phyloP scores from a whole-genome alignment of 768 basidiomycete genomes.

The Leccinum uliginosum region DNA sequence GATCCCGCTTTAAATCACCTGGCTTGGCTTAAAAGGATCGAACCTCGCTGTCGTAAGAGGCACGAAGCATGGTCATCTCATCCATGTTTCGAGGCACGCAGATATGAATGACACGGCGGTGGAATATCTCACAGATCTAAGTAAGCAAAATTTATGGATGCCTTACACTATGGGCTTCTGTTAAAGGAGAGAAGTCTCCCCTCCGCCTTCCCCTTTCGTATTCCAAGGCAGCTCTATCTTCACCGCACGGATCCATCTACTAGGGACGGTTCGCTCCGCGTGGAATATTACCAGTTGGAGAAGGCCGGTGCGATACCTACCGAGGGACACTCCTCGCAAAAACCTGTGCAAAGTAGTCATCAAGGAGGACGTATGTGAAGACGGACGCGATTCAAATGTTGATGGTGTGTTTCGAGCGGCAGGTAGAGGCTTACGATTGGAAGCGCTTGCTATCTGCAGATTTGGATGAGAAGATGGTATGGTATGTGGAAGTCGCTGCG shows the following conservation, averaged over 20 bases:
- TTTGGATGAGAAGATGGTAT: no score
- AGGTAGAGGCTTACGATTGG: constrained; percentile 34
- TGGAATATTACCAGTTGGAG: constrained; percentile 64
- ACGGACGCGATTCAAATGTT: constrained; percentile 86
- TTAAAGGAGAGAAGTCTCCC: constrained; percentile 56
- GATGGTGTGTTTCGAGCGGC: constrained; percentile 94
- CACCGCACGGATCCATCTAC: constrained; percentile 69
- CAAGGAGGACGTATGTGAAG: constrained; percentile 82
- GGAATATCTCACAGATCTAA: constrained; percentile 92
- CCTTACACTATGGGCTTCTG: constrained; percentile 83
- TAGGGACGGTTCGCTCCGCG: constrained; percentile 58
- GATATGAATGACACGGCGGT: constrained; percentile 59
- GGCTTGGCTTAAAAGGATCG: constrained; percentile 74
- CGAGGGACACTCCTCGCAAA: constrained; percentile 68
- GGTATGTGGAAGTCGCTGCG: no score
- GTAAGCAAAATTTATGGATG: constrained; percentile 73
- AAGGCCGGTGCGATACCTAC: constrained; percentile 72
- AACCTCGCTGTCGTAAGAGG: constrained; percentile 69
- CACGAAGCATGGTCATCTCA: constrained; percentile 53
- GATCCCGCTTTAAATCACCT: constrained; percentile 63
- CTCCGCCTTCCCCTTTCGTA: constrained; percentile 60
- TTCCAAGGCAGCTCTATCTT: constrained; percentile 90
- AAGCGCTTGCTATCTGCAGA: no score
- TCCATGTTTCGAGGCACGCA: constrained; percentile 69
- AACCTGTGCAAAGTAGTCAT: constrained; percentile 83